These are phyloP conservation scores for Populus hybrid DNA, from an alignment of 441 rosid genomes.

Conservation along the genomic window DNA sequence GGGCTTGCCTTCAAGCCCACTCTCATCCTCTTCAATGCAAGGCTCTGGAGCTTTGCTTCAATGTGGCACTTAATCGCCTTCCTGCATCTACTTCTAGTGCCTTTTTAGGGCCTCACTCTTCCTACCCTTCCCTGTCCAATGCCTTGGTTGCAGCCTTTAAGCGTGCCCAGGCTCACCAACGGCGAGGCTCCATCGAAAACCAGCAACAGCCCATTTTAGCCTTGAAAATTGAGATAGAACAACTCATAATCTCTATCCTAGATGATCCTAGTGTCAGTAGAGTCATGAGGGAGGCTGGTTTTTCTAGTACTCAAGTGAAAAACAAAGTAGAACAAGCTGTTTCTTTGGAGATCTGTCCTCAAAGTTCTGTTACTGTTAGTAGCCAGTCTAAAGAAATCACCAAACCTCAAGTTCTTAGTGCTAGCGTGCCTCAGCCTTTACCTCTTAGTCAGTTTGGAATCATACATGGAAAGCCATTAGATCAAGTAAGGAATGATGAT, in stretches of 20 bases:
- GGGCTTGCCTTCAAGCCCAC: no score
- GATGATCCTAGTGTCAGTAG: no score
- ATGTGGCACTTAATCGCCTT: slow-evolving; percentile 68
- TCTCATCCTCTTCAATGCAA: slow-evolving; percentile 40
- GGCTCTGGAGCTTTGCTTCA: slow-evolving; percentile 76
- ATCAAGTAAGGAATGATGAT: slow-evolving; percentile 32
- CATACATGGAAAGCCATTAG: slow-evolving; percentile 25
- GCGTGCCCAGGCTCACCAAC: no score
- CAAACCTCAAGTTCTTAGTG: slow-evolving; percentile 26
- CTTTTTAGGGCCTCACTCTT: slow-evolving; percentile 37
- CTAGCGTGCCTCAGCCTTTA: slow-evolving; percentile 25
- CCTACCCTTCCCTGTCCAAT: slow-evolving; percentile 57
- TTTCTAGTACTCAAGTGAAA: slow-evolving; percentile 8
- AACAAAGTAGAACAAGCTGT: slow-evolving; percentile 53
- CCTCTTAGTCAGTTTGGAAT: slow-evolving; percentile 24
- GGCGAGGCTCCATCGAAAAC: no score
- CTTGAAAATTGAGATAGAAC: no score
- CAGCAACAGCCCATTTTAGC: no score
- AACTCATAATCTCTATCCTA: no score
- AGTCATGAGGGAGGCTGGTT: no score
- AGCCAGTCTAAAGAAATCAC: slow-evolving; percentile 28
- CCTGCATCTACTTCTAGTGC: slow-evolving; percentile 55
- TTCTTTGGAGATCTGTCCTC: slow-evolving; percentile 42
- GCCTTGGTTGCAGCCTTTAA: slow-evolving; percentile 66
- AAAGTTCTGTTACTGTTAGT: slow-evolving; percentile 13